Evolutionary conservation across 2,329 filamentous ascomycete genomes (phyloP).

Genomic region (Alternaria arbusti): DNA sequence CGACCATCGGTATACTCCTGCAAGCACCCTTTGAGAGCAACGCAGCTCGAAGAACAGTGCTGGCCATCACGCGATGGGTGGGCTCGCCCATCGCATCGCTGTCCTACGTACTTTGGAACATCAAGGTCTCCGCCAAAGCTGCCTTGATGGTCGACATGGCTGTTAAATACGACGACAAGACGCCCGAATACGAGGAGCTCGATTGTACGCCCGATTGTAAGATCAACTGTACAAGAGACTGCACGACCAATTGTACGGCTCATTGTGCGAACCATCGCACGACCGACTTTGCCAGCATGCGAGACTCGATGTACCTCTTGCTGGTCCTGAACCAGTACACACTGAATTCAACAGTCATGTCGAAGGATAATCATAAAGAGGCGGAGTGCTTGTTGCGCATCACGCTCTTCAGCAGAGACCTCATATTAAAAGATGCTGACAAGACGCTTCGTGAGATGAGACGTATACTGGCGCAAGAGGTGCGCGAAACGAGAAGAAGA

Average conservation of each 20-base stretch:
- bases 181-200: constrained; percentile 14
- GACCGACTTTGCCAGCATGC: constrained; percentile 46
- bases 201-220: too few species aligned
- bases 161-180: constrained; percentile 37
- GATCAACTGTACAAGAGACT: too few species aligned
- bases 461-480: constrained; percentile 46
- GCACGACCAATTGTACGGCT: too few species aligned
- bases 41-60: constrained; percentile 41
- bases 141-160: constrained; percentile 52
- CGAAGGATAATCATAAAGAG: constrained; percentile 28
- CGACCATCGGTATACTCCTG: constrained; percentile 47
- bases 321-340: constrained; percentile 56
- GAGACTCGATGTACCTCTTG: constrained; percentile 55
- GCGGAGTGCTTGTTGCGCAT: constrained; percentile 51
- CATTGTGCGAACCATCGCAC: constrained; percentile 1
- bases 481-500: constrained; percentile 50
- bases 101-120: constrained; percentile 51
- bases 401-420: constrained; percentile 50
- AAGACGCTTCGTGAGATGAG: constrained; percentile 44
- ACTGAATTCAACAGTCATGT: constrained; percentile 36
- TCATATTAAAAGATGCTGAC: constrained; percentile 36
- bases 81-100: constrained; percentile 48
- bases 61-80: constrained; percentile 47
- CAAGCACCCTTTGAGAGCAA: constrained; percentile 54
- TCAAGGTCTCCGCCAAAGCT: constrained; percentile 49